Evolutionary conservation across 495 filamentous ascomycete species (phyloP), one percentile per base, ranked within the genome.

Genomic region (Xylaria bambusicola): DNA sequence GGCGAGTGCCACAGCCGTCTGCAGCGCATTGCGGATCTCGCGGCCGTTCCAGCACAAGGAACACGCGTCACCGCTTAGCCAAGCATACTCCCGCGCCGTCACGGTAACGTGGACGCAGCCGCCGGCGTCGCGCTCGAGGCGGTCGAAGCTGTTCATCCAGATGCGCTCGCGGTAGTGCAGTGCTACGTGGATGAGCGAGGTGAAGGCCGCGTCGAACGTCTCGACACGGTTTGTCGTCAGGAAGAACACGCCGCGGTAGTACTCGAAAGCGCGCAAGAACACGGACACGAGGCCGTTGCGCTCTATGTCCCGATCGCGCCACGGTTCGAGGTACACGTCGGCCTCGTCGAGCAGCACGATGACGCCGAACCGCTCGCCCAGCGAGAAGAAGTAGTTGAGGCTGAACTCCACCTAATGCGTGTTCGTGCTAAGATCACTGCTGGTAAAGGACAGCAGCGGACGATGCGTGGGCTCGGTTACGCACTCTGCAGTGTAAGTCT

Each of bases 281-380:
- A 93, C 86, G 56, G 84, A 87, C 18, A 93, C 90, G 0, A 93
- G 79, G 1, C 88, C 87, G 65, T 93, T 93, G 53, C 90, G 82
- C 63, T 84, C 81, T 61, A 93, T 84, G 62, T 93, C 87, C 60
- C 84, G 79, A 36, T 87, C 80, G 1, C 82, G 85, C 17, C 89
- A 85, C 52, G 86, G 81, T 74, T 92, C 89, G 4, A 79, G 71
- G 65, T 73, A 79, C 23, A 79, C 76, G 55, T 79, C 76, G 4
- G 75, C 76, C 51, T 79, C 76, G 65, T 79, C 74, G 9, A 77
- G 64, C 1, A 77, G 64, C 15, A 79, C 69, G 15, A 79, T 66
- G 15, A 71, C 74, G 9, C 75, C 76, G 66, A 72, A 78, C 7
- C 75, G 72, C 61, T 77, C 71, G 47, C 72, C 73, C 2, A 78